Evolutionary conservation across 352 stramenopile species (phyloP), one percentile per base, ranked within the genome.

Genomic region (Globisporangium radiosum): DNA sequence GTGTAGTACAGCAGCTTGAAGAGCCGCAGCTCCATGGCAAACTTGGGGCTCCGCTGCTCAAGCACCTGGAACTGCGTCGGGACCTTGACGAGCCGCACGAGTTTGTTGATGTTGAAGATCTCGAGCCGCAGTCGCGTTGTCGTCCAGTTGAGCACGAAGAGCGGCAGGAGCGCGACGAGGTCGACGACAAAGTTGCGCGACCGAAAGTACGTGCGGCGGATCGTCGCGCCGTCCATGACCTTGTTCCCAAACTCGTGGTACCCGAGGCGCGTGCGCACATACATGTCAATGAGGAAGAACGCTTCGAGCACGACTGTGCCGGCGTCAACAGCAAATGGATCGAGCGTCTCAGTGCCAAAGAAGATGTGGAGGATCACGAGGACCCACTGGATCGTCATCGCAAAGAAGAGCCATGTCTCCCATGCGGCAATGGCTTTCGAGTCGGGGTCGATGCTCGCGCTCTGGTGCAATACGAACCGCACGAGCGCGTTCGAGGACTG

Each of bases 1-100:
- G 71, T 75, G 59, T 85, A 81, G 60, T 81, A 85, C 13, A 81
- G 43, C 1, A 85, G 66, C 69, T 85, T 85, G 63, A 78, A 80
- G 10, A 82, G 43, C 0, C 75, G 62, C 9, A 85, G 54, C 33
- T 85, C 72, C 14, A 72, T 76, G 9, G 67, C 70, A 11, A 70
- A 64, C 42, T 70, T 80, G 36, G 81, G 53, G 47, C 75, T 80
- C 10, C 72, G 70, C 60, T 73, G 71, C 49, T 85, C 72, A 9
- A 85, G 59, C 11, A 69, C 63, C 7, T 64, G 64, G 8, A 85
- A 50, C 57, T 81, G 75, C 0, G 47, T 59, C 10, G 75, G 71
- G 17, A 85, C 72, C 57, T 85, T 85, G 9, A 81, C 63, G 2
- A 81, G 51, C 8, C 75, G 68, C 7, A 78, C 10, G 3, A 85